phyloP scores from a whole-genome alignment of 352 stramenopile genomes.

The Blastocystis sp. region DNA sequence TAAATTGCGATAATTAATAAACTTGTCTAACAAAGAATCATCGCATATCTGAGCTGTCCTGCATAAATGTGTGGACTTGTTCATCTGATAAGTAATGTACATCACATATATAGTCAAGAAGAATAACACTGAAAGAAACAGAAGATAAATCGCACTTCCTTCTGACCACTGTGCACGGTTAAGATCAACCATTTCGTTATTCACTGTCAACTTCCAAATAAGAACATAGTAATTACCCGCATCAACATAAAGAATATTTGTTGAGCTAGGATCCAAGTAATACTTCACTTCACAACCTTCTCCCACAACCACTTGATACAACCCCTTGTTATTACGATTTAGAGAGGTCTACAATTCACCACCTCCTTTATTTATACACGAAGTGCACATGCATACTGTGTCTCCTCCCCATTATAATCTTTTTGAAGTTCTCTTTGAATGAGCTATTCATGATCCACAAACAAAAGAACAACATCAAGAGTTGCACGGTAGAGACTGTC shows the following conservation, averaged over 20 bases:
- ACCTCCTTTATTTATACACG: not conserved
- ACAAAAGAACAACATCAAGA: not conserved
- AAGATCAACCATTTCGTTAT: not conserved
- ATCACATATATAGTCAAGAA: not conserved
- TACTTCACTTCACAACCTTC: not conserved
- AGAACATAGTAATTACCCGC: not conserved
- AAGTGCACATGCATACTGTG: not conserved
- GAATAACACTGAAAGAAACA: not conserved
- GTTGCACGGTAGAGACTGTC: not conserved
- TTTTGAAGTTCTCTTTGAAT: not conserved
- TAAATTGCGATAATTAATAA: not conserved
- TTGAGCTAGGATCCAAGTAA: not conserved
- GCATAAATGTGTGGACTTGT: not conserved
- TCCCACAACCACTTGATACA: constrained; percentile 42
- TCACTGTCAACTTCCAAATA: constrained; percentile 10
- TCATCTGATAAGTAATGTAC: not conserved
- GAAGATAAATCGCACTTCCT: not conserved
- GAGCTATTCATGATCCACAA: not conserved
- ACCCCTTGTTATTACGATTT: not conserved
- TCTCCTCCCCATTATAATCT: not conserved
- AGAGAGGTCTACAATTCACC: not conserved
- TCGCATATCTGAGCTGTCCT: not conserved
- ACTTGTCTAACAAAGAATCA: not conserved
- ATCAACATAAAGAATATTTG: not conserved
- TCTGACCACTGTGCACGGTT: not conserved